phyloP scores from a whole-genome alignment of 1,139 yeast species.

The Wickerhamiella pararugosa region DNA sequence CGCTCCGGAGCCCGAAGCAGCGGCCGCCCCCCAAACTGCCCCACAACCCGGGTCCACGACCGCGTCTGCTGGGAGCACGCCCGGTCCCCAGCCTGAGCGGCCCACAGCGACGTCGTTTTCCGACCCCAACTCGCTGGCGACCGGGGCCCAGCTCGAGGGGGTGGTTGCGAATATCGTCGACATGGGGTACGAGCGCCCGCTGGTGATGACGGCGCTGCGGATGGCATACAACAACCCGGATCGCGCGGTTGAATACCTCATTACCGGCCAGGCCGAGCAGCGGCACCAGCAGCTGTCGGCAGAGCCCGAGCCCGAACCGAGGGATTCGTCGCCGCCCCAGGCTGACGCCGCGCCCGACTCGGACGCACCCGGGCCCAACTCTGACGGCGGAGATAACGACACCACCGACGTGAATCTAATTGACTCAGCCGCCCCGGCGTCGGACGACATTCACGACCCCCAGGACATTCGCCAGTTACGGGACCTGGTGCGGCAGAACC shows the following conservation, averaged over 20 bases:
- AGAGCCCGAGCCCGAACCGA: slow-evolving; percentile 9
- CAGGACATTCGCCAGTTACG: slow-evolving; percentile 48
- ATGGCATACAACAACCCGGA: slow-evolving; percentile 98
- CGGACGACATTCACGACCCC: slow-evolving; percentile 20
- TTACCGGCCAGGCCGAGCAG: slow-evolving; percentile 67
- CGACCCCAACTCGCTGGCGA: slow-evolving; percentile 32
- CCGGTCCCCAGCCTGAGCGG: slow-evolving; percentile 15
- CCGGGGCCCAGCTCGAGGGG: slow-evolving; percentile 50
- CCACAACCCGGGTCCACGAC: slow-evolving; percentile 12
- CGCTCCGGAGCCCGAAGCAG: slow-evolving; percentile 21
- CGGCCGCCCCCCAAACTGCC: slow-evolving; percentile 19
- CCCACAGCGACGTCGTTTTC: slow-evolving; percentile 17
- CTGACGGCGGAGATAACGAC: background rate
- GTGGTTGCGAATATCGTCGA: slow-evolving; percentile 75
- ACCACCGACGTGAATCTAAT: slow-evolving; percentile 25
- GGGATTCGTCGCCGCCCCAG: slow-evolving; percentile 5
- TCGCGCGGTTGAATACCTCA: slow-evolving; percentile 87
- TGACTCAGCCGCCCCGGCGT: slow-evolving; percentile 18
- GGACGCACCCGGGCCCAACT: too few relatives aligned
- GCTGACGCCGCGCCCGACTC: slow-evolving; percentile 13
- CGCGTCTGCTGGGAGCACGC: slow-evolving; percentile 22
- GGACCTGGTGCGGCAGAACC: slow-evolving; percentile 68
- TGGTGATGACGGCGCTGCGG: slow-evolving; percentile 80
- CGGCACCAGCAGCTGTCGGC: slow-evolving; percentile 52
- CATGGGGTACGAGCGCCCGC: slow-evolving; percentile 86